phyloP scores from a whole-genome alignment of 2,329 filamentous ascomycete species.

The Pseudocercospora vitis region DNA sequence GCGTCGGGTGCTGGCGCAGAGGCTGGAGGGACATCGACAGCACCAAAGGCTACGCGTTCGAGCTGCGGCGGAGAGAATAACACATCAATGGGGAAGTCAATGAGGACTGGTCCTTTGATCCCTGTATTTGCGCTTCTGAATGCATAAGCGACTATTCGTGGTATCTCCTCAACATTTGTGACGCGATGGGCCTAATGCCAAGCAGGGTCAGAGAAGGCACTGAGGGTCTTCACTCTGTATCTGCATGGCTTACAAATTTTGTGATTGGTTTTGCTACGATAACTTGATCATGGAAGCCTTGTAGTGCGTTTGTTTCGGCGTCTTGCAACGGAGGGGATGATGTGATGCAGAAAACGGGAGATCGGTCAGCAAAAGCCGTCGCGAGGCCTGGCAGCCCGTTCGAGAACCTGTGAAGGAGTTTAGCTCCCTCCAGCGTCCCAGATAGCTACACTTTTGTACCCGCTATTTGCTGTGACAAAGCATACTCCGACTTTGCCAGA shows the following conservation, averaged over 20 bases:
- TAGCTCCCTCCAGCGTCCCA: neutral
- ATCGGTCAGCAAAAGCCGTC: constrained; percentile 48
- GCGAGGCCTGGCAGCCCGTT: constrained; percentile 50
- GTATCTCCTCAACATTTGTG: constrained; percentile 48
- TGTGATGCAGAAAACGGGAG: constrained; percentile 49
- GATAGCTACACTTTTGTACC: constrained; percentile 34
- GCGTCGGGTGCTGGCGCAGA: constrained; percentile 41
- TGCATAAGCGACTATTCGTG: constrained; percentile 47
- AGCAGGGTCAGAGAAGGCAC: neutral
- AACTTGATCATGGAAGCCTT: constrained; percentile 51
- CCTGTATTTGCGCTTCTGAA: constrained; percentile 39
- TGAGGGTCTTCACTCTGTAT: neutral
- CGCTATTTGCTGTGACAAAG: constrained; percentile 52
- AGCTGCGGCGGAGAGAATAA: constrained; percentile 46
- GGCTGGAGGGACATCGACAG: constrained; percentile 39
- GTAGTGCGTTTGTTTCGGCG: constrained; percentile 49
- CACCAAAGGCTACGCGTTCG: constrained; percentile 44
- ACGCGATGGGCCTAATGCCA: constrained; percentile 40
- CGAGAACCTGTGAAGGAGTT: constrained; percentile 40
- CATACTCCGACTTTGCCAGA: constrained; percentile 47
- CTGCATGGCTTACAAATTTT: constrained; percentile 40
- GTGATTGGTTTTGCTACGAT: constrained; percentile 47
- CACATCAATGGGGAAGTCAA: constrained; percentile 44
- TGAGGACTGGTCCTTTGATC: constrained; percentile 43
- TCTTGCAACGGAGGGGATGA: constrained; percentile 48